Percentiles rank a stretch among this genome's conserved stretches.
Evolutionary conservation across 352 stramenopile species (phyloP).

Genomic region (Globisporangium radiosum): DNA sequence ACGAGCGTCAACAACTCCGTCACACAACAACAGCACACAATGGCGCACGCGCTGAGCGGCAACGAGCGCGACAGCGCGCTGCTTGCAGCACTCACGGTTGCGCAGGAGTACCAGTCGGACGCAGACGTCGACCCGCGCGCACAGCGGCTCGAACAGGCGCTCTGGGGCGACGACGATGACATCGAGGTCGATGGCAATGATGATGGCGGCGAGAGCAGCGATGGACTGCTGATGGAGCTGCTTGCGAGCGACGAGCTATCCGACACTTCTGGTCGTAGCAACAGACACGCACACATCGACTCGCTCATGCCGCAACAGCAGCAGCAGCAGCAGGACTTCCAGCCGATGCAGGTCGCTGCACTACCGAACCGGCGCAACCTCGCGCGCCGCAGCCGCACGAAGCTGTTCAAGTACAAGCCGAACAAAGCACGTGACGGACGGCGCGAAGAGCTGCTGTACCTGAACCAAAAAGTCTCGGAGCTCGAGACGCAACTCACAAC

Average conservation of each 20-base stretch:
- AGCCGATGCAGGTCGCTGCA: slow-evolving; percentile 6
- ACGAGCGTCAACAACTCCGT: not conserved
- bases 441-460: slow-evolving; percentile 34
- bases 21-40: not conserved
- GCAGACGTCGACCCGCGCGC: not conserved
- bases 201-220: not conserved
- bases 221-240: slow-evolving; percentile 1
- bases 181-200: not conserved
- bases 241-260: not conserved
- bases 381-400: slow-evolving; percentile 12
- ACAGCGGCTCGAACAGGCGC: slow-evolving; percentile 8
- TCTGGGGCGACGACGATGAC: slow-evolving; percentile 9
- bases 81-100: slow-evolving; percentile 2
- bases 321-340: not conserved
- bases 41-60: not conserved
- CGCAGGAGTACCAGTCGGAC: not conserved
- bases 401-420: slow-evolving; percentile 26
- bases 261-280: too few relatives aligned
- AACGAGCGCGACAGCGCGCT: not conserved
- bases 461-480: slow-evolving; percentile 32
- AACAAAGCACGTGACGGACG: slow-evolving; percentile 32
- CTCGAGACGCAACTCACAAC: slow-evolving; percentile 30
- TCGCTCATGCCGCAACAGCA: not conserved
- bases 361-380: slow-evolving; percentile 6
- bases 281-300: not conserved